Conservation (phyloP, 2,329 filamentous ascomycete genomes). For the Phialophora chinensis region DNA sequence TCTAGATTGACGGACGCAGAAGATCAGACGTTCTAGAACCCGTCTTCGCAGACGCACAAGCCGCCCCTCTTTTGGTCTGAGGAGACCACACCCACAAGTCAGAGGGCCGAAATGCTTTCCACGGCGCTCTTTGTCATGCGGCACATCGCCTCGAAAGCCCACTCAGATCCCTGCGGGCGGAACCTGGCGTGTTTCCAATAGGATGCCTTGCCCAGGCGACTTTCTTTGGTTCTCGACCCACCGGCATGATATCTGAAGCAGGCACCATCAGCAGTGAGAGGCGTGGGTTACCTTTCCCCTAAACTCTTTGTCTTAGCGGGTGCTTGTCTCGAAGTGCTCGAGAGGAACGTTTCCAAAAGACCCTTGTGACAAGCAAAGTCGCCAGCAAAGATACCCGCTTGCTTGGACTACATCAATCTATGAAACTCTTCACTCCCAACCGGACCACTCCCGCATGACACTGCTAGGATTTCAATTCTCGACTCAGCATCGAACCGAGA, state of each 20-base stretch:
- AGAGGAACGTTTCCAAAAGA: not conserved
- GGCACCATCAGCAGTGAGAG: not conserved
- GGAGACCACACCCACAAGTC: not conserved
- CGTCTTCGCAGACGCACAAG: not conserved
- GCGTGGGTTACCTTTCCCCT: not conserved
- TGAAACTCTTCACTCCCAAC: not conserved
- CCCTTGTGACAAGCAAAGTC: not conserved
- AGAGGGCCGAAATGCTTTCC: not conserved
- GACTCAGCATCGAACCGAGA: conserved; percentile 11
- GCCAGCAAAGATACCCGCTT: not conserved
- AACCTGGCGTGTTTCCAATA: not conserved
- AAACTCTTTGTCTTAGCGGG: not conserved
- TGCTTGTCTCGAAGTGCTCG: not conserved
- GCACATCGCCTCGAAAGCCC: not conserved
- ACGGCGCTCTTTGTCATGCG: not conserved
- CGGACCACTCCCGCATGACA: not conserved
- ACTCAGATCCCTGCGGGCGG: not conserved
- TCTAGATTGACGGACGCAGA: not conserved
- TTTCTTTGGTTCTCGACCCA: not conserved
- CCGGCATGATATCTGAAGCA: not conserved
- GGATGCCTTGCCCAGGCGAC: not conserved
- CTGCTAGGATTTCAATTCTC: conserved; percentile 6
- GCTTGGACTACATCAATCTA: not conserved
- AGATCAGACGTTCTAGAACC: not conserved
- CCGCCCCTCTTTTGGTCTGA: not conserved